Evolutionary conservation across 352 stramenopile genomes (phyloP), one percentile per base, ranked within the genome.

Genomic region (Phytophthora podocarpi): DNA sequence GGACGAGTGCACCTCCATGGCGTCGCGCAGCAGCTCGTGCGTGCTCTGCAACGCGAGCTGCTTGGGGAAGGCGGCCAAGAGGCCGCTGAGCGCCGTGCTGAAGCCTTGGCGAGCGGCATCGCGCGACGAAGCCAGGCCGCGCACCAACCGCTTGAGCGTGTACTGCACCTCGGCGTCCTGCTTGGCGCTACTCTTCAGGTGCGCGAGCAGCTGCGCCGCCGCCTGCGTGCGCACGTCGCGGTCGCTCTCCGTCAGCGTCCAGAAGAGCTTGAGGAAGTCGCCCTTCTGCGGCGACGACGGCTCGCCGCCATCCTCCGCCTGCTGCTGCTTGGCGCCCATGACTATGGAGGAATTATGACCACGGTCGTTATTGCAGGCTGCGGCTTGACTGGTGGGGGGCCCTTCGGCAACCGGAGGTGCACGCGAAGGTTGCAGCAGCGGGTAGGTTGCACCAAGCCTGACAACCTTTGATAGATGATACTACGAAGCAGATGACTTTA

Each of bases 51-150:
- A 52, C 23, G 72, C 32, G 9, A 87, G 34, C 10, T 73, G 49
- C 45, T 54, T 45, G 0, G 73, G 62, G 41, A 94, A 94, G 15
- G 72, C 51, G 24, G 67, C 57, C 30, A 95, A 71, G 18, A 97
- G 61, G n/a, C 70, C 74, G 18, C 79, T 74, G 6, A 97, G 75
- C 36, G 90, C 82, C n/a, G 87, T 81, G 55, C 87, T 90, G 59
- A 97, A 98, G 28, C 91, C 91, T 67, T 97, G 89, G 24, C 91
- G 80, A 46, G 91, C 90, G 11, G 86, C 84, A 35, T 97, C 90
- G 15, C 89, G 87, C 26, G 87, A 96, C 39, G 89, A 97, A 12
- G 87, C 89, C 48, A 98, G 68, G 4, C 91, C 91, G 58, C 88
- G 89, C 58, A 98, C 85, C 49, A 98, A 69, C 1, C 91, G 87